Conservation (phyloP, 2,329 filamentous ascomycete genomes). For the Cordyceps fumosorosea region DNA sequence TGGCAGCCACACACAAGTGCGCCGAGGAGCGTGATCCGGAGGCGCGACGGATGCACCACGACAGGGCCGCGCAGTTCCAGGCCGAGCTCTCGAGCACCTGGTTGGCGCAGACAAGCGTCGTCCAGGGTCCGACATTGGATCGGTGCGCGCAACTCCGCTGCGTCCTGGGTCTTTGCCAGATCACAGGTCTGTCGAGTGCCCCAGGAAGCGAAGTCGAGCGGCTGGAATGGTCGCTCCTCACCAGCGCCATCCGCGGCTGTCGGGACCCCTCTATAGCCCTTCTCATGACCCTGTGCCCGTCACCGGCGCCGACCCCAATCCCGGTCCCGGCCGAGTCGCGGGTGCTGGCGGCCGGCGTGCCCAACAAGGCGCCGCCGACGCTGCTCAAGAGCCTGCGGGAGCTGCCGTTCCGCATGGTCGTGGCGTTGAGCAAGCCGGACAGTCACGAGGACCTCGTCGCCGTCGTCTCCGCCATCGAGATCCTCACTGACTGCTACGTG, state of each 20-base stretch:
- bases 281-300: neutral
- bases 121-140: neutral
- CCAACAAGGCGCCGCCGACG: neutral
- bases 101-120: neutral
- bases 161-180: neutral
- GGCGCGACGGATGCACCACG: neutral
- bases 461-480: constrained; percentile 3
- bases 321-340: neutral
- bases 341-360: neutral
- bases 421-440: neutral
- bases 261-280: neutral
- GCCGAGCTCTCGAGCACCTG: neutral
- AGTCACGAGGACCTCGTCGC: neutral
- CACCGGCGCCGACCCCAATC: neutral
- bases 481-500: neutral
- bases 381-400: neutral
- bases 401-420: neutral
- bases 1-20: neutral
- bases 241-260: neutral
- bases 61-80: neutral
- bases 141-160: neutral
- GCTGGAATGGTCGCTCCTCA: neutral
- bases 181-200: neutral
- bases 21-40: neutral
- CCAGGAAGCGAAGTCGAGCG: neutral